Base-by-base conservation (phyloP, 108 stramenopile genomes). In the Skeletonema menzelii region DNA sequence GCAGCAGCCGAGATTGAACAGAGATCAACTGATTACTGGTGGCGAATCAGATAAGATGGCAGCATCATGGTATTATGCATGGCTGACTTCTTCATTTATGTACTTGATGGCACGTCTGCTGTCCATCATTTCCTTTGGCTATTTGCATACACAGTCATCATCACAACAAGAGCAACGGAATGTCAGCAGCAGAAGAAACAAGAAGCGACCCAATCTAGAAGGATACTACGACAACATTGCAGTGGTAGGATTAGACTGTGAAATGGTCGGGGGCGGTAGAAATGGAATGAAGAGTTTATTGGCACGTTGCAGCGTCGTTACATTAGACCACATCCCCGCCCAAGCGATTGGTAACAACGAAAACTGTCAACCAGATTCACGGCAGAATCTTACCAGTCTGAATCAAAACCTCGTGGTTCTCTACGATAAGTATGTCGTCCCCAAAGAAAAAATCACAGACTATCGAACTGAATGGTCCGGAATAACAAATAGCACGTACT, bases 381-480 rank as follows among this genome's bases (percentile, higher is more conserved):
- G 40, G 17, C 5, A 28, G 19, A 47, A 69, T 6, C 7, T 40
- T 10, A 63, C 35, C 12, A 59, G 40, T 17, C 55, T 81, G 3
- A 61, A 60, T 61, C 59, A 77, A 53, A 74, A 72, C 46, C 72
- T 84, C 2, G 42, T 72, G 0, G 75, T 80, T 11, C 40, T 84
- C 13, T 84, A 84, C 31, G 84, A 84, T 70, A 81, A 77, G 22
- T 82, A 82, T 38, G 72, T 84, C 40, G 56, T 77, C 1, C 84
- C 84, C 24, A 80, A 72, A 26, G 71, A 63, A 27, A 72, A 53
- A 38, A 66, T 84, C 19, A 82, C 72, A 24, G 84, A 84, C 47
- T 84, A 84, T 73, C 70, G 84, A 34, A 82, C 84, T 17, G 63
- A 79, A 46, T 84, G 65, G 60, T 81, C 80, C 28, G 84, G 84